Percentiles rank a stretch among this genome's conserved stretches.
Evolutionary conservation across 805 yeast species (phyloP).

Genomic region (Hanseniaspora jakobsenii): DNA sequence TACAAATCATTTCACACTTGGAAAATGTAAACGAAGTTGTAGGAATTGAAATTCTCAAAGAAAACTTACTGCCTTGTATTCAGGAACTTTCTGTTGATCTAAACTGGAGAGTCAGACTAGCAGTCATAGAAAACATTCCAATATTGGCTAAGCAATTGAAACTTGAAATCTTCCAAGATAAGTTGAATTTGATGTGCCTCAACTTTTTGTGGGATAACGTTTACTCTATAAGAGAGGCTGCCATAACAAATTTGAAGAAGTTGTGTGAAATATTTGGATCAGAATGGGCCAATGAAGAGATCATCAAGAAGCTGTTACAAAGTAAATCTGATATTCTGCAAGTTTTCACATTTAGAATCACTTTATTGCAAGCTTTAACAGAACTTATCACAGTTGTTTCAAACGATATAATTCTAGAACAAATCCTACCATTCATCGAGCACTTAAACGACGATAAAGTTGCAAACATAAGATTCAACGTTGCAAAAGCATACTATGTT

Average conservation of each 20-base stretch:
- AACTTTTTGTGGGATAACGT: constrained; percentile 99
- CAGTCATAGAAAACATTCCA: constrained; percentile 93
- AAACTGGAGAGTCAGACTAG: constrained; percentile 95
- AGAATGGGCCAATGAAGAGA: constrained; percentile 80
- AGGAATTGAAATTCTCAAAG: constrained; percentile 78
- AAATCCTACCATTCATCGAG: constrained; percentile 68
- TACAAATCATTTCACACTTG: constrained; percentile 84
- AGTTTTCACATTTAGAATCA: constrained; percentile 84
- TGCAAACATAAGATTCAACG: constrained; percentile 91
- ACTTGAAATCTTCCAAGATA: constrained; percentile 82
- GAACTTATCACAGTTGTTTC: constrained; percentile 63
- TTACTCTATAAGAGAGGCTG: constrained; percentile 91
- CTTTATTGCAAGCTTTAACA: constrained; percentile 81
- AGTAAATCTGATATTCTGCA: constrained; percentile 30
- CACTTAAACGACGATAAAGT: constrained; percentile 67
- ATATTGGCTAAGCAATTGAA: constrained; percentile 89
- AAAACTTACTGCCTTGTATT: constrained; percentile 85
- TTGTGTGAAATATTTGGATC: constrained; percentile 82
- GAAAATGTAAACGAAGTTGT: constrained; percentile 88
- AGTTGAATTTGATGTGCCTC: constrained; percentile 78
- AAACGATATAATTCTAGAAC: constrained; percentile 42
- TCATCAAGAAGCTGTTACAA: constrained; percentile 60
- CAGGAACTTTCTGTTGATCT: constrained; percentile 91
- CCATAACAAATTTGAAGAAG: constrained; percentile 68
- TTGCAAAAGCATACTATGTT: constrained; percentile 67